Base-by-base conservation (phyloP, 768 basidiomycete genomes). In the Hericium alpestre region DNA sequence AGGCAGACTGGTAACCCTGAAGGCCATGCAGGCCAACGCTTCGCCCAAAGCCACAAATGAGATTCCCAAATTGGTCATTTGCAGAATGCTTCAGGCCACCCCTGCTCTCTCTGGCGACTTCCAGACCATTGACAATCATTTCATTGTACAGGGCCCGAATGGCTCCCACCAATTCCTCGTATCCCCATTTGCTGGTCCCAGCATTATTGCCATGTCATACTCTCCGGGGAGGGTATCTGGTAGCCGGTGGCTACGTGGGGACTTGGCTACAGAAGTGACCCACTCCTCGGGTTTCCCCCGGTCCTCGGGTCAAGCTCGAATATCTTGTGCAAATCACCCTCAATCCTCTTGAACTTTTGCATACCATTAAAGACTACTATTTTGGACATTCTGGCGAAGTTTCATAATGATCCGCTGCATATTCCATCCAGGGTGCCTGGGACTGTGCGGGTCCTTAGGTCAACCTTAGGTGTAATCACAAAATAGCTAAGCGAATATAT, bases 101-200 rank as follows among this genome's bases (percentile, higher is more conserved):
- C 20, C 16, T 6, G 9, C 20, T n/a, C 15, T 16, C 43, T 3
- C 43, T 46, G 9, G 13, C 66, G 56, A 68, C 76, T 43, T 73
- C 48, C 71, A 69, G 56, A 58, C 58, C 47, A 63, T 76, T 13
- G 65, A 74, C 5, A 68, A 79, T 64, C 69, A 79, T 65, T 81
- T 81, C 69, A 58, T 67, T 32, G 73, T 72, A 55, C 59, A 67
- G 18, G 76, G 79, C 20, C 77, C 77, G 0, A 81, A 79, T 63
- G 80, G 80, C 40, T 69, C 71, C 47, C 80, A 81, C 64, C 73
- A 71, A 23, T 78, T 70, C 61, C 72, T 80, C 63, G 71, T 79
- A 51, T 76, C 73, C 55, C 72, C 71, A 51, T 67, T 80, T 54
- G 69, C 76, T 27, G 79, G 79, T 1, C 76, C 73, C 2, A 72